Conservation (phyloP, 2,329 filamentous ascomycete genomes). For the Dothideomycetidae sp. region DNA sequence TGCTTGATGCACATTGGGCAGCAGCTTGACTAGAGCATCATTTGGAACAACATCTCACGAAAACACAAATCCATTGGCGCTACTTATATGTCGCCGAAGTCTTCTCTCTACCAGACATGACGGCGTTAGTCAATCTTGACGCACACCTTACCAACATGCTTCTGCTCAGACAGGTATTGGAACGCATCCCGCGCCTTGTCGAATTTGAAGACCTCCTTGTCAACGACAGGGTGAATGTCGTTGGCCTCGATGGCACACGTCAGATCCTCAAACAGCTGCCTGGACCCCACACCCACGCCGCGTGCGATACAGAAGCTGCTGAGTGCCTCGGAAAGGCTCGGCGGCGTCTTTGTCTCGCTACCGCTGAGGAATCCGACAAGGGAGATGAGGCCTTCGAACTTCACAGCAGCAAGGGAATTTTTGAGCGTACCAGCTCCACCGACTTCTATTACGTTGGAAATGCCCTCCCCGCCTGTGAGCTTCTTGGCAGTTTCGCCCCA, state of each 20-base stretch:
- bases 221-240: conserved; percentile 44
- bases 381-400: conserved; percentile 39
- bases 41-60: no score
- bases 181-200: conserved; percentile 39
- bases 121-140: conserved; percentile 27
- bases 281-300: conserved; percentile 43
- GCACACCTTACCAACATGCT: conserved; percentile 32
- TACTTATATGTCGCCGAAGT: no score
- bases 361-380: conserved; percentile 47
- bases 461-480: conserved; percentile 40
- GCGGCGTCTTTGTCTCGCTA: conserved; percentile 31
- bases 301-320: conserved; percentile 40
- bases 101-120: no score
- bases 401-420: conserved; percentile 31
- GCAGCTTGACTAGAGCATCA: not conserved
- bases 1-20: not conserved
- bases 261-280: conserved; percentile 46
- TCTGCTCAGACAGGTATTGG: conserved; percentile 33
- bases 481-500: conserved; percentile 42
- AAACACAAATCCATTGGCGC: no score
- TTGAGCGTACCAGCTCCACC: conserved; percentile 48
- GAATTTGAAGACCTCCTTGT: conserved; percentile 42
- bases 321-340: conserved; percentile 38
- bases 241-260: conserved; percentile 43
- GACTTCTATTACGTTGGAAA: conserved; percentile 52